A percentile compares a stretch with the other conserved stretches of the same genome.
These are phyloP conservation scores for Marvania coccoides DNA, from an alignment of 139 green algal species.

Conservation along the genomic window DNA sequence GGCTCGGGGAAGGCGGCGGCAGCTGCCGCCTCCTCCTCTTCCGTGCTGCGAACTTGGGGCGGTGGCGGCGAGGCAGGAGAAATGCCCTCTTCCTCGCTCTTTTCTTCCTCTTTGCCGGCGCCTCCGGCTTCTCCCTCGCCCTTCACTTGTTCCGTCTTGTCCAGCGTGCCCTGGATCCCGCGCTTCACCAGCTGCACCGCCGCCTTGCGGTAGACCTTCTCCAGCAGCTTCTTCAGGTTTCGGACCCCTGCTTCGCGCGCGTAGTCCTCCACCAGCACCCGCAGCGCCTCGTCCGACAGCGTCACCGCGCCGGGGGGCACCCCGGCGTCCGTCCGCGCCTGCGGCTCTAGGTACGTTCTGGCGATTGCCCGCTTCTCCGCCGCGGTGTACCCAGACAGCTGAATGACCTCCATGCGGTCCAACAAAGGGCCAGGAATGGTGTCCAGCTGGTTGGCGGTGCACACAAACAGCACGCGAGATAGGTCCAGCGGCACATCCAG, in stretches of 20 bases:
- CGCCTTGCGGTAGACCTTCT: constrained; percentile 94
- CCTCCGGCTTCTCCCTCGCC: not conserved
- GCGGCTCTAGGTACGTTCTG: constrained; percentile 83
- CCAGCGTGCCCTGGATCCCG: constrained; percentile 1
- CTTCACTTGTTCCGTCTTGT: not conserved
- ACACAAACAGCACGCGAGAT: constrained; percentile 83
- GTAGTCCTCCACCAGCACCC: constrained; percentile 82
- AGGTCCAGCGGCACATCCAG: constrained; percentile 95
- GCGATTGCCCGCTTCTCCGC: constrained; percentile 93
- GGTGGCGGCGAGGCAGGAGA: constrained; percentile 1
- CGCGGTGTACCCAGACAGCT: constrained; percentile 80
- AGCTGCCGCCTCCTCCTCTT: not conserved
- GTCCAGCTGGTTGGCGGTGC: constrained; percentile 93
- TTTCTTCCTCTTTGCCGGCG: not conserved
- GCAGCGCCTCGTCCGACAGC: constrained; percentile 71
- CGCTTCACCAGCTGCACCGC: constrained; percentile 61
- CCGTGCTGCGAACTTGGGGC: not conserved
- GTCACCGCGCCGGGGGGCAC: constrained; percentile 50
- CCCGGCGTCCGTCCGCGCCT: constrained; percentile 54
- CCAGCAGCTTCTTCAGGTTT: constrained; percentile 95
- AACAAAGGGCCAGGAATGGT: constrained; percentile 91
- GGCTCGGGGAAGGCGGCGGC: constrained; percentile 24
- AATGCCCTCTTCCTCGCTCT: not conserved
- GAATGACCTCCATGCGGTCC: constrained; percentile 93
- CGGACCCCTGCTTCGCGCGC: constrained; percentile 86